Evolutionary conservation across 1,284 basidiomycete species (phyloP), one percentile per base, ranked within the genome.

Genomic region (Moniliophthora roreri): DNA sequence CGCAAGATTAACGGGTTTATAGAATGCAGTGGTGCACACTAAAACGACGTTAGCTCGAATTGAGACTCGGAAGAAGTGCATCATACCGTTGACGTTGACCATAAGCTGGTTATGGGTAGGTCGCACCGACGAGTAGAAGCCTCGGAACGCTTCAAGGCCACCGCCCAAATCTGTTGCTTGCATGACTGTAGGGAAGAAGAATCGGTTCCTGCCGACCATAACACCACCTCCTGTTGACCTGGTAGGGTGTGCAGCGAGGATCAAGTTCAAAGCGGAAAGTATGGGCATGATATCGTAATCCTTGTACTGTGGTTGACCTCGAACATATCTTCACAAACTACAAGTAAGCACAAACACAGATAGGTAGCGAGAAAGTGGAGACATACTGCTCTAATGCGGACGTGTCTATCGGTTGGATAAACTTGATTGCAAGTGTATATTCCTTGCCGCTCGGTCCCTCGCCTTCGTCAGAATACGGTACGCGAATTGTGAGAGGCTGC

Each of bases 21-120:
- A 89, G 63, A 91, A 91, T 1, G 87, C 87, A 0, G 88, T 88
- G 15, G 86, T 87, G 62, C 85, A 87, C 2, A 84, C 84, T 78
- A 50, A 26, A 46, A 46, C 54, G 11, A 48, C 48, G 38, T 37
- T 20, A 8, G 18, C 48, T 53, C 36, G 51, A 44, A 26, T 48
- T 28, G 50, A n/a, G 32, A 36, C 7, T 21, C 34, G 11, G 18
- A 26, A 21, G 21, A 38, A 48, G 26, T 23, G 28, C 18, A 59
- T n/a, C 68, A 54, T 42, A 77, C 77, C 76, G 56, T 91, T 89
- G 51, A 91, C 82, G 60, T 91, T 91, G 28, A 90, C 84, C 85
- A 89, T 86, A 28, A 91, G 72, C 57, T 87, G 84, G 41, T 81
- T 80, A 64, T 85, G 83, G 1, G 83, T 70, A 1, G 88, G 85